Evolutionary conservation across 768 basidiomycete genomes (phyloP), one percentile per base, ranked within the genome.

Genomic region (Russula foetens): DNA sequence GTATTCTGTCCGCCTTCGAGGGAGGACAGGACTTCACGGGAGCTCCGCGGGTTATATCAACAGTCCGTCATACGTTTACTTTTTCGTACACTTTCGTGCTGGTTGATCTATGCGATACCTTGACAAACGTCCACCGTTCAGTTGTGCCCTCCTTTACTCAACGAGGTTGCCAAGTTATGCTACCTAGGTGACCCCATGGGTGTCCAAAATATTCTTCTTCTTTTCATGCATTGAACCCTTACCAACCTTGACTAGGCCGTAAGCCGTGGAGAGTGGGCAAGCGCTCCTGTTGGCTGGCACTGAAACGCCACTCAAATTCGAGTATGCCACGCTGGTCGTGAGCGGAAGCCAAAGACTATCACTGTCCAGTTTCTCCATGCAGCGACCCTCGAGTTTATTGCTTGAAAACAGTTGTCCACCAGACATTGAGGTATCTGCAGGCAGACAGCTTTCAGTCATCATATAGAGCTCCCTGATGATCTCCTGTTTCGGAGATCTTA

Each of bases 371-470:
- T 1, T 12, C 17, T 43, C 35, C 72, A 77, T 59, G 41, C 67
- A 19, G 76, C 75, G 6, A 69, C 74, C 14, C 70, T 83, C 53
- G 66, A 69, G 39, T 76, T 84, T 44, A n/a, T 48, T 38, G 21
- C 50, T 51, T 4, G 21, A 38, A 38, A 24, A 51, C 15, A 19
- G 19, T 11, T 58, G 39, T 50, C 48, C 21, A 2, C 26, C n/a
- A 14, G 48, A 48, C 47, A 7, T 58, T 29, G 4, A 7, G 26
- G 38, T 33, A 33, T 33, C 7, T 72, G 69, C 11, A 80, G 80
- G 4, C 72, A 72, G 69, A 83, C 80, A 0, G 77, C 83, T 1
- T 74, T 83, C 3, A 75, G 79, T 49, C 81, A 83, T 66, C 70
- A 73, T 0, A 75, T 75, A 8, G 73, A 73, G 6, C 69, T 71